Base-by-base conservation (phyloP, 1,284 basidiomycete genomes). In the Laetiporus sulphureus region DNA sequence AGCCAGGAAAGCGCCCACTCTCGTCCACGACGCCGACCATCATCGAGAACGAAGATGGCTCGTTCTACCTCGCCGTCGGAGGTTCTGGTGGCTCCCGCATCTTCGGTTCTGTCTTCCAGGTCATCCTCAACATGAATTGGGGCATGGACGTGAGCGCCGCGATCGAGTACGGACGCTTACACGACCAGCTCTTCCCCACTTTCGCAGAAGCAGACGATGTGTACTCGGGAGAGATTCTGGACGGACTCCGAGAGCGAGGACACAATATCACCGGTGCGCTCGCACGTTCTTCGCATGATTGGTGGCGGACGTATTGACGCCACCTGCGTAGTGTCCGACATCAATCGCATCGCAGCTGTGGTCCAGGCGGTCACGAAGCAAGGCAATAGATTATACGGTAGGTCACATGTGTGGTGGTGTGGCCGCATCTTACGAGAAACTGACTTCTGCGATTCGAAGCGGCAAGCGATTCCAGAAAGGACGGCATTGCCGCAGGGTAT, bases 31-130 rank as follows among this genome's bases (percentile, higher is more conserved):
- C 73, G 1, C 87, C 94, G 0, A 77, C 80, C 0, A 91, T 97
- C 50, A 61, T 96, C 12, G 89, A 95, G 56, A 53, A 86, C 49
- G 55, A 64, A 1, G 72, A 88, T 48, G 88, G 87, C 3, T 72
- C 79, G 0, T 76, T 94, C 46, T 79, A 75, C 52, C 66, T 83
- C 12, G 77, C 82, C 1, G 60, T 92, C 21, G 94, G 94, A 38
- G 94, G 85, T 13, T 83, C 89, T 1, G 94, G 94, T 5, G 93
- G 93, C 16, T 82, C 83, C 2, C 74, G 84, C 15, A 97, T 98
- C 46, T 90, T 95, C 61, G 71, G 78, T 0, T 67, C 90, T 0
- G 66, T 96, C 5, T 77, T 88, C 36, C 91, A 95, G 59, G 79
- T 83, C 19, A 62, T 98, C 6, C 62, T 96, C 18, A 91, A 95